Percentiles rank a stretch among this genome's conserved stretches.
These are phyloP conservation scores for Gyromitra esculenta DNA, from an alignment of 2,329 filamentous ascomycete species.

Conservation along the genomic window DNA sequence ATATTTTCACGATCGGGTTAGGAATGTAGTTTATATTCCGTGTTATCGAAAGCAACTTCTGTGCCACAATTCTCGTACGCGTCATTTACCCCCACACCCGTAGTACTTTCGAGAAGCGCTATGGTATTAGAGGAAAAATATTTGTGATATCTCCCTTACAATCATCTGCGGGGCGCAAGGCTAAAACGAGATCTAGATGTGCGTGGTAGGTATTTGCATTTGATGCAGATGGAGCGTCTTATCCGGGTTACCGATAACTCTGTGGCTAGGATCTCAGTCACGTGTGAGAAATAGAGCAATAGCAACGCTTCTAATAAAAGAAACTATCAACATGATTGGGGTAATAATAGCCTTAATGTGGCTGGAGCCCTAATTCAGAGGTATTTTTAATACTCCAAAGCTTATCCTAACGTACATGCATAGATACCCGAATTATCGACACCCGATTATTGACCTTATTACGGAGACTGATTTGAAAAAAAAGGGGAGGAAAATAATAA, in stretches of 20 bases:
- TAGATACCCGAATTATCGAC: not conserved
- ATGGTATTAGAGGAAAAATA: not conserved
- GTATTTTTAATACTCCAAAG: not conserved
- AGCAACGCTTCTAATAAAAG: conserved; percentile 3
- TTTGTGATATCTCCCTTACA: not conserved
- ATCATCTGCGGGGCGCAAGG: not conserved
- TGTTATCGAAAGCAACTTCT: too few species aligned
- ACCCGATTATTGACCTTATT: not conserved
- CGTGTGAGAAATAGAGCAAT: not conserved
- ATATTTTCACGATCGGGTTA: too few species aligned
- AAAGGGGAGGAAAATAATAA: not conserved
- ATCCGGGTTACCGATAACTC: not conserved
- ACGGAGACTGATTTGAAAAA: not conserved
- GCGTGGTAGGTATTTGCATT: not conserved
- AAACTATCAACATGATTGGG: not conserved
- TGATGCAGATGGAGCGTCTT: not conserved
- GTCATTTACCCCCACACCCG: not conserved
- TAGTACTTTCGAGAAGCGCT: not conserved
- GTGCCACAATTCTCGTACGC: not conserved
- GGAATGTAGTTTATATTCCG: too few species aligned
- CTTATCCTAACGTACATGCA: conserved; percentile 16
- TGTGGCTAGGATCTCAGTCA: not conserved
- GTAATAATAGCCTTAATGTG: not conserved
- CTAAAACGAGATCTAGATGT: not conserved
- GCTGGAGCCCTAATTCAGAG: not conserved